Percentiles rank a stretch among this genome's conserved stretches.
Conservation (phyloP, 75 land plant genomes). For the Larix kaempferi region DNA sequence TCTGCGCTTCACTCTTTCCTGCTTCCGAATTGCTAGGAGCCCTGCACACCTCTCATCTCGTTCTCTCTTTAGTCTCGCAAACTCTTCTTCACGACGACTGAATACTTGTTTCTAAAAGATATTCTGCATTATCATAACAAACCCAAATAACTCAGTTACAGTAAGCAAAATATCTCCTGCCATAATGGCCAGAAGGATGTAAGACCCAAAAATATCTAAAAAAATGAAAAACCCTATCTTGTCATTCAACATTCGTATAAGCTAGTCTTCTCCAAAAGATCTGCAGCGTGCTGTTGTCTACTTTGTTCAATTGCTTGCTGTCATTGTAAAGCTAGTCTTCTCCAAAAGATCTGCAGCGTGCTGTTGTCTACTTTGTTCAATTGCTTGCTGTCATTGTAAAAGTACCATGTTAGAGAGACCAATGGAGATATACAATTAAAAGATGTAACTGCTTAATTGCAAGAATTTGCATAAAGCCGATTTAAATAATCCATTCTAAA, state of each 20-base stretch:
- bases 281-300: slow-evolving; percentile 73
- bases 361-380: no score
- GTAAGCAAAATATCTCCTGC: neutral
- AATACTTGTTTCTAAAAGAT: slow-evolving; percentile 62
- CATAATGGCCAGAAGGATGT: neutral
- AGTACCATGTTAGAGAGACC: neutral
- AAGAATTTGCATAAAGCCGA: no score
- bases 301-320: slow-evolving; percentile 85
- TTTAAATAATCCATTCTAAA: no score
- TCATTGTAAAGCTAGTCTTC: no score
- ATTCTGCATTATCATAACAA: slow-evolving; percentile 27
- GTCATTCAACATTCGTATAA: slow-evolving; percentile 58
- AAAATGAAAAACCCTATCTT: slow-evolving; percentile 46
- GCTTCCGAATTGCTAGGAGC: slow-evolving; percentile 27
- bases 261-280: slow-evolving; percentile 73
- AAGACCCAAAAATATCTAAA: neutral
- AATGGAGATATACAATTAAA: neutral
- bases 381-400: slow-evolving; percentile 11
- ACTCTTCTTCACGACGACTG: slow-evolving; percentile 60
- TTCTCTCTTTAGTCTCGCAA: slow-evolving; percentile 42
- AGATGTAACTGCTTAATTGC: neutral
- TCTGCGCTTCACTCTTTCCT: slow-evolving; percentile 59
- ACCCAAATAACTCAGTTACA: neutral
- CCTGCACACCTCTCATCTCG: slow-evolving; percentile 62
- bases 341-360: no score